Base-by-base conservation (phyloP, 2,329 filamentous ascomycete genomes). In the Aureobasidium sp. region DNA sequence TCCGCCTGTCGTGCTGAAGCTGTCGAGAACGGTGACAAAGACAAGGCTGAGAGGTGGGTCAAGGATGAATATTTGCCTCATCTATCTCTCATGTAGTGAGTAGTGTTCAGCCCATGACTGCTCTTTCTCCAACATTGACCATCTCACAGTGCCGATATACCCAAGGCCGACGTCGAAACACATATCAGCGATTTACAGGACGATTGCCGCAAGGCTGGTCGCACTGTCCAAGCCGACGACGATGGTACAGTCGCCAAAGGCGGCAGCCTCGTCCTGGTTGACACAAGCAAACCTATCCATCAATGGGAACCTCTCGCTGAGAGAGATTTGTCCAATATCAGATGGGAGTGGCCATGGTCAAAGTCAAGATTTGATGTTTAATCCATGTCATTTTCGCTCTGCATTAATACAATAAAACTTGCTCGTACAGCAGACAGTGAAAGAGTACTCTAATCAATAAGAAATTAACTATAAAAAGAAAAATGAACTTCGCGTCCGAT, bases 31-130 rank as follows among this genome's bases (percentile, higher is more conserved):
- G 59, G 55, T 8, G 62, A 65, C 5, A 56, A 60, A n/a, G 56
- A 41, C 1, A 59, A 57, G 25, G 64, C 62, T 1, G 53, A 57
- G 25, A 53, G 47, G 7, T 72, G 70, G 70, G 62, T 59, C 4
- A 58, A 64, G 6, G 57, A 64, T 25, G 47, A 51, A 29, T 73
- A 68, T 54, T 57, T 55, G 48, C 70, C 71, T 32, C 71, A 73
- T 63, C 57, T 68, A 40, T 71, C 68, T 56, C 56, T 73, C 51
- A 57, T 73, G 53, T 72, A 72, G 69, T 71, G 60, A 60, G 69
- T 68, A 3, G 35, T 34, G 11, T 22, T 1, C 8, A 8, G 29
- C 7, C 19, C 12, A 5, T 34, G 3, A n/a, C 11, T 7, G 27
- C 19, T 3, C 6, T 7, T 16, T 17, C 14, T 22, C 34, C 21